phyloP scores from a whole-genome alignment of 805 yeast genomes.

The Candida sakaeoensis region DNA sequence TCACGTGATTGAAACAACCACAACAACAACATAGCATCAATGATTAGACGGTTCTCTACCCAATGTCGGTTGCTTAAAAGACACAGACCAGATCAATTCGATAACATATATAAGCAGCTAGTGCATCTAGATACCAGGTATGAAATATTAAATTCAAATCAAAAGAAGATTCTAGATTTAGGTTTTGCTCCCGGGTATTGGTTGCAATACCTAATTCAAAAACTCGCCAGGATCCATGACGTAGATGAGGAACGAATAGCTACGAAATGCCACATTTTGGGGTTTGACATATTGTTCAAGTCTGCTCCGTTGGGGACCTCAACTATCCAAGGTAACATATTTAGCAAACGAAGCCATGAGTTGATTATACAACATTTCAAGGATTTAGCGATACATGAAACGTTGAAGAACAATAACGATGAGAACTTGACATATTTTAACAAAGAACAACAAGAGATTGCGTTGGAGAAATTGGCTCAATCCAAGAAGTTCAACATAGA shows the following conservation, averaged over 20 bases:
- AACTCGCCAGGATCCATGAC: conserved; percentile 25
- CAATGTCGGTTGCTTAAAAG: not conserved
- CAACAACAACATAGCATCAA: not conserved
- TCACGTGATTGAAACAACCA: not conserved
- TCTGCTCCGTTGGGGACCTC: conserved; percentile 79
- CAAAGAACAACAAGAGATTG: conserved; percentile 23
- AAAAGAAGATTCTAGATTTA: conserved; percentile 33
- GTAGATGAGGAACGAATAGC: conserved; percentile 21
- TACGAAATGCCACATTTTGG: conserved; percentile 32
- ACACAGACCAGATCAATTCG: not conserved
- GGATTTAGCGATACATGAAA: conserved; percentile 20
- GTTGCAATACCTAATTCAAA: conserved; percentile 27
- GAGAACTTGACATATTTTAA: conserved; percentile 22
- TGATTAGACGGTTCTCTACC: not conserved
- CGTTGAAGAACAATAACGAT: conserved; percentile 5
- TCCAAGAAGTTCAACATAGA: not conserved
- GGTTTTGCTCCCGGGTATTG: conserved; percentile 43
- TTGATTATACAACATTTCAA: conserved; percentile 23
- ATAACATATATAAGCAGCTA: conserved; percentile 15
- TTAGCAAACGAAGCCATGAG: conserved; percentile 43
- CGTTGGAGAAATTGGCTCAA: conserved; percentile 19
- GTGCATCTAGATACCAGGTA: conserved; percentile 22
- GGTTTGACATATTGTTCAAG: conserved; percentile 62
- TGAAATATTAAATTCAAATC: conserved; percentile 21
- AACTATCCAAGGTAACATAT: conserved; percentile 83